A percentile compares a stretch with the other conserved stretches of the same genome.
phyloP scores from a whole-genome alignment of 768 basidiomycete species.

The Kockovaella imperatae region DNA sequence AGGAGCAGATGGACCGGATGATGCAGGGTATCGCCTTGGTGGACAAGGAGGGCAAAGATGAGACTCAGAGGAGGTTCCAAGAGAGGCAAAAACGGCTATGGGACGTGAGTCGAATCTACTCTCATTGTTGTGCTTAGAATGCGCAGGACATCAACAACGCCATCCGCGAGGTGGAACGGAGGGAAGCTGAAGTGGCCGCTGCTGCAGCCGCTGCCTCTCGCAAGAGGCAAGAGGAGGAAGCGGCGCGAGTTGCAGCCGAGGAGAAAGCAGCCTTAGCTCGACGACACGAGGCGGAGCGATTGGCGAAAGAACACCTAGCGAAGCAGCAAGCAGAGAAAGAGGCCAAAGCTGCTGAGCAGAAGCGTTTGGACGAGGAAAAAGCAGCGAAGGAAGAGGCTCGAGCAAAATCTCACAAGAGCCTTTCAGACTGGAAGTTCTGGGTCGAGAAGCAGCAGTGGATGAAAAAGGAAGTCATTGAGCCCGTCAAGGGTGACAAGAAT shows the following conservation, averaged over 20 bases:
- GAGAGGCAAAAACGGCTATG: slow-evolving; percentile 61
- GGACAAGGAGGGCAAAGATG: slow-evolving; percentile 57
- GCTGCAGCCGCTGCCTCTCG: slow-evolving; percentile 4
- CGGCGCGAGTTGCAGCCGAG: slow-evolving; percentile 42
- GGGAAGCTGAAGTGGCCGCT: slow-evolving; percentile 14
- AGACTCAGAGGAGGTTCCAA: slow-evolving; percentile 64
- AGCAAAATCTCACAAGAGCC: slow-evolving; percentile 7
- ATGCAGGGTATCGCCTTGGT: slow-evolving; percentile 29
- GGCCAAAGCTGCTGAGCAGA: slow-evolving; percentile 12
- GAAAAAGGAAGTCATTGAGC: slow-evolving; percentile 47
- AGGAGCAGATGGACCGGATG: slow-evolving; percentile 32
- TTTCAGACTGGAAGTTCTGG: slow-evolving; percentile 30
- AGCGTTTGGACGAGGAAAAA: slow-evolving; percentile 18
- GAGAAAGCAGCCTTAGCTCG: slow-evolving; percentile 28
- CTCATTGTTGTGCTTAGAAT: not conserved
- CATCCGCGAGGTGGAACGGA: slow-evolving; percentile 16
- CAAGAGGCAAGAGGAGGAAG: slow-evolving; percentile 42
- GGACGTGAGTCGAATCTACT: slow-evolving; percentile 22
- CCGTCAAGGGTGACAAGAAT: slow-evolving; percentile 54
- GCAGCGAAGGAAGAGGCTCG: slow-evolving; percentile 20
- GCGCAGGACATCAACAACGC: slow-evolving; percentile 28
- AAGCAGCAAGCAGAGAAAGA: slow-evolving; percentile 9
- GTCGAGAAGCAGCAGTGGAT: slow-evolving; percentile 33
- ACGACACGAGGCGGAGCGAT: slow-evolving; percentile 49
- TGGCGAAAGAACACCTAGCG: slow-evolving; percentile 47